A percentile compares a stretch with the other conserved stretches of the same genome.
phyloP scores from a whole-genome alignment of 148 eudicot species.

The Pouteria glomerata region DNA sequence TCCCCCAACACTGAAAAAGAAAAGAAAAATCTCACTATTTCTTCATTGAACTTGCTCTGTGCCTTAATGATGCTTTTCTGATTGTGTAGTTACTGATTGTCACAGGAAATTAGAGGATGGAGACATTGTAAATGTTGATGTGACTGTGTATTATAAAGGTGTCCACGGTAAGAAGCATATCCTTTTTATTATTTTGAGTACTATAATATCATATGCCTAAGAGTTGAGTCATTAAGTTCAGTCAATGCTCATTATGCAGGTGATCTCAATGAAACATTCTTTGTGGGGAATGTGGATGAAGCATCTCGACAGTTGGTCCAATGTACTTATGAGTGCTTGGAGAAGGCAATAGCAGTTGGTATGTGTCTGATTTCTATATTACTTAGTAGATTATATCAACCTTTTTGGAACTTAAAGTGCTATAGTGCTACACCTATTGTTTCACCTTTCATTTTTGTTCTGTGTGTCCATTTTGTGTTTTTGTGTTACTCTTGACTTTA shows the following conservation, averaged over 20 bases:
- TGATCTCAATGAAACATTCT: slow-evolving; percentile 95
- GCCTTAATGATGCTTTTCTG: slow-evolving; percentile 5
- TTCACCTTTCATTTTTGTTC: background rate
- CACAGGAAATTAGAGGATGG: slow-evolving; percentile 96
- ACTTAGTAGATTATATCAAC: background rate
- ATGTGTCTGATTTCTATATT: slow-evolving; percentile 17
- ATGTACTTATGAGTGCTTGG: slow-evolving; percentile 95
- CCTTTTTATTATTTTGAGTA: background rate
- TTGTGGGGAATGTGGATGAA: slow-evolving; percentile 98
- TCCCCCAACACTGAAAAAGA: too few relatives aligned
- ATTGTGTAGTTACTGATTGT: slow-evolving; percentile 13
- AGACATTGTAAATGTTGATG: slow-evolving; percentile 95
- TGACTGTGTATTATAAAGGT: slow-evolving; percentile 88
- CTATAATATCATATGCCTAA: background rate
- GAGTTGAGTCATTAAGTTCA: slow-evolving; percentile 9
- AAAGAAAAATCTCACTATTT: too few relatives aligned
- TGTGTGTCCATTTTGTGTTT: background rate
- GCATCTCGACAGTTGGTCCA: slow-evolving; percentile 70
- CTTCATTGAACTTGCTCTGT: background rate
- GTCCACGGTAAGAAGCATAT: slow-evolving; percentile 72
- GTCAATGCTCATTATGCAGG: slow-evolving; percentile 39
- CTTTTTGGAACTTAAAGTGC: slow-evolving; percentile 6
- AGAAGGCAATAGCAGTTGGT: slow-evolving; percentile 93
- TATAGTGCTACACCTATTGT: background rate
- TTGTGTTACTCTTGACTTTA: background rate